phyloP scores from a whole-genome alignment of 1,284 basidiomycete species.

The Ustilago bromivora region DNA sequence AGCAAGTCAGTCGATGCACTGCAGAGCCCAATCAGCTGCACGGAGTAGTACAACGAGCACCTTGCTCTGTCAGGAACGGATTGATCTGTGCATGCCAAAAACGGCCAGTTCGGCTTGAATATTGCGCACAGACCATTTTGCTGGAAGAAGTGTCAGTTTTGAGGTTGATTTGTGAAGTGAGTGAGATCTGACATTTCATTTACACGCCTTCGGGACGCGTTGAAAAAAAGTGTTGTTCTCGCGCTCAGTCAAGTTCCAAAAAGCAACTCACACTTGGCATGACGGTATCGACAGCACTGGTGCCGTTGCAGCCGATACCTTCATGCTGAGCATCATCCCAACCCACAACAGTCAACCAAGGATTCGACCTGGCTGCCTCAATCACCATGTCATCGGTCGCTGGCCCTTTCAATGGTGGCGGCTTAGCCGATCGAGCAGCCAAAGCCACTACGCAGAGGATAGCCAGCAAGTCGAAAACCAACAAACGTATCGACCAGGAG shows the following conservation, averaged over 20 bases:
- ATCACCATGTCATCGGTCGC: constrained; percentile 20
- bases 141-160: neutral
- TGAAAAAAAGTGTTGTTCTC: constrained; percentile 19
- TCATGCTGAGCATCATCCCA: neutral
- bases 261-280: neutral
- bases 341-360: neutral
- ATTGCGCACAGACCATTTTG: neutral
- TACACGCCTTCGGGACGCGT: constrained; percentile 11
- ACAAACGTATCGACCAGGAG: constrained; percentile 42
- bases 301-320: neutral
- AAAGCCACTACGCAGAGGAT: constrained; percentile 10
- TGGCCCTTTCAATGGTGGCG: constrained; percentile 19
- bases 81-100: neutral
- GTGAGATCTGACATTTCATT: neutral
- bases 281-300: neutral
- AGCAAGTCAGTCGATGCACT: neutral
- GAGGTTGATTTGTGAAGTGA: neutral
- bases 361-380: neutral
- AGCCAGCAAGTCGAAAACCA: constrained; percentile 31
- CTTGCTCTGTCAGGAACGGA: neutral
- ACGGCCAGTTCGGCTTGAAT: neutral
- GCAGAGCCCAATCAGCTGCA: neutral
- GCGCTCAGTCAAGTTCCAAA: neutral
- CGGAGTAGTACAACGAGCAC: neutral
- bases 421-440: constrained; percentile 2